Conservation (phyloP, 805 yeast species). For the Yamadazyma takamatsuzukensis region DNA sequence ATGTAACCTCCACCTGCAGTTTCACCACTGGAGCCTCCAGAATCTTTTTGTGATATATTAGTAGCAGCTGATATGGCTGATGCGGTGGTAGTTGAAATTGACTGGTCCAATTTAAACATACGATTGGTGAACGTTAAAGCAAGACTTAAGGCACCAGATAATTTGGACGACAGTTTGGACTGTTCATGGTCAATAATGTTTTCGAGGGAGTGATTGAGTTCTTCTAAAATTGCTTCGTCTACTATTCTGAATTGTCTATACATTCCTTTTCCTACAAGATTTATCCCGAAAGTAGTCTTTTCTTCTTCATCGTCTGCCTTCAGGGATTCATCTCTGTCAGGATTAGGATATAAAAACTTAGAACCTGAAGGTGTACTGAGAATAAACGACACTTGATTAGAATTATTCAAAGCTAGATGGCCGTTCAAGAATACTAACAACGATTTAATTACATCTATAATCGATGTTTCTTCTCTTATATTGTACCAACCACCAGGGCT, state of each 20-base stretch:
- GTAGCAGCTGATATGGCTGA: conserved; percentile 41
- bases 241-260: conserved; percentile 80
- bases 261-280: conserved; percentile 59
- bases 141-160: conserved; percentile 77
- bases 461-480: conserved; percentile 42
- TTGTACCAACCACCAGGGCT: conserved; percentile 68
- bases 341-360: conserved; percentile 63
- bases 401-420: conserved; percentile 79
- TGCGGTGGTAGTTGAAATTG: conserved; percentile 42
- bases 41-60: conserved; percentile 15
- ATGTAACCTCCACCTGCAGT: conserved; percentile 12
- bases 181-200: conserved; percentile 15
- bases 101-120: conserved; percentile 47
- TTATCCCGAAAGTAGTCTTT: conserved; percentile 13
- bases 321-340: conserved; percentile 15
- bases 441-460: conserved; percentile 60
- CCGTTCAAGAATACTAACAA: conserved; percentile 78
- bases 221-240: conserved; percentile 67
- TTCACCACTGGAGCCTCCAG: conserved; percentile 8
- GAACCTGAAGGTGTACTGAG: conserved; percentile 74
- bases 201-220: conserved; percentile 39
- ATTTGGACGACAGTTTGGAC: conserved; percentile 17
- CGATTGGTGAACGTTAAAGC: conserved; percentile 80
- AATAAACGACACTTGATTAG: conserved; percentile 79
- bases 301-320: conserved; percentile 5